phyloP scores from a whole-genome alignment of 2,329 filamentous ascomycete species.

The Zasmidium citrigriseum region DNA sequence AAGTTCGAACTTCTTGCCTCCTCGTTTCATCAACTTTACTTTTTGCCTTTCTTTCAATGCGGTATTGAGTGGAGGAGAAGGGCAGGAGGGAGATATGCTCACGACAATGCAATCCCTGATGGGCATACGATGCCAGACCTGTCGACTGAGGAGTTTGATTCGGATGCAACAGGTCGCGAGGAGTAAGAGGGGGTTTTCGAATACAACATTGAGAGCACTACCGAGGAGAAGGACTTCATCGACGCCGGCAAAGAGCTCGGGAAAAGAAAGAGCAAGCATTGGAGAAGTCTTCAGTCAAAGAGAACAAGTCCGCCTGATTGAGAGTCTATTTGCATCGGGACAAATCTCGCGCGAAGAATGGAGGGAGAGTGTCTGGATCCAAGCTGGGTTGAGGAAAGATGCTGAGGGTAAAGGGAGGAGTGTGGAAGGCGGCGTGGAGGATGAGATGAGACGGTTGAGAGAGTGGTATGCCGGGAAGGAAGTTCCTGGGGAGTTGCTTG shows the following conservation, averaged over 20 bases:
- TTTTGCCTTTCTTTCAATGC: not conserved
- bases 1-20: too few species aligned
- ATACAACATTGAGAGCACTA: not conserved
- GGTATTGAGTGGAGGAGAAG: not conserved
- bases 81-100: not conserved
- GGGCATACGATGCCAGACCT: constrained; percentile 1
- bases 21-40: too few species aligned
- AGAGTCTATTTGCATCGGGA: constrained; percentile 19
- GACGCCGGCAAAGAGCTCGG: not conserved
- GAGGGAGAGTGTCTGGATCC: constrained; percentile 18
- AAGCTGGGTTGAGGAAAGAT: constrained; percentile 12
- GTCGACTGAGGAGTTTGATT: constrained; percentile 8
- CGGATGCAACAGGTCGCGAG: constrained; percentile 3
- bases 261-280: not conserved
- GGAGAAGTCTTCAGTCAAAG: constrained; percentile 10
- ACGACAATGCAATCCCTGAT: not conserved
- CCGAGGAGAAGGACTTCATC: not conserved
- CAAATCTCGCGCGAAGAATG: constrained; percentile 22
- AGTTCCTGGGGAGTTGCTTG: constrained; percentile 71
- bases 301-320: constrained; percentile 20
- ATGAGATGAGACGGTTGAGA: constrained; percentile 15
- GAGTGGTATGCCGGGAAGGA: constrained; percentile 46
- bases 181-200: not conserved
- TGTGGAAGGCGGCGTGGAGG: constrained; percentile 9
- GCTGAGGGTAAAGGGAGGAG: constrained; percentile 1